Evolutionary conservation across 805 yeast genomes (phyloP), one percentile per base, ranked within the genome.

Genomic region (Yarrowia porcina): DNA sequence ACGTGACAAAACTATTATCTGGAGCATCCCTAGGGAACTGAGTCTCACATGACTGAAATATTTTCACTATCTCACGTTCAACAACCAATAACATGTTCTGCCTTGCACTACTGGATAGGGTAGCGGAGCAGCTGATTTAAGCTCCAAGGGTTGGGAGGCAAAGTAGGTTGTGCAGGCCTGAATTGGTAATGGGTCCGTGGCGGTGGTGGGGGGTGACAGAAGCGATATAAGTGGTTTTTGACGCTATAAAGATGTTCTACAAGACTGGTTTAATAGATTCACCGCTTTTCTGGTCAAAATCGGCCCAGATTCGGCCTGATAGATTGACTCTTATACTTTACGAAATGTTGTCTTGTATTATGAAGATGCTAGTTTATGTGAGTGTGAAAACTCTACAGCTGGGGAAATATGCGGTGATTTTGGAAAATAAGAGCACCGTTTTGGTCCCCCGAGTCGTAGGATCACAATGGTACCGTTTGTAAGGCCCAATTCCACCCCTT

Each of bases 41-140:
- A n/a, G n/a, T n/a, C n/a, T n/a, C n/a, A n/a, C n/a, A n/a, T n/a
- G n/a, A n/a, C n/a, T 20, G n/a, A 20, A 38, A 20, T 20, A 18
- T 20, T 36, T 36, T 17, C 12, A 17, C 18, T 25, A 25, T 42
- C 50, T 27, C 30, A 15, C 23, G 5, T n/a, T 18, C 18, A 33
- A 33, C n/a, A 17, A 12, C 52, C 52, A 45, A 45, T 45, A 15
- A 20, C 52, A 28, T 28, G 36, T 28, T 45, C 36, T 20, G 52
- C 36, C 52, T 45, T 45, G 36, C 36, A 18, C 52, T 45, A 45
- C 52, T 45, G 52, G 52, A 45, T 45, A 45, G 52, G 52, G 52
- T 45, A 45, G 52, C 52, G 52, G 52, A 45, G 52, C 52, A 44
- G 35, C 50, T 25, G 50, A 44, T 44, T 44, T 44, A 44, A 17